Conservation (phyloP, 2,329 filamentous ascomycete species). For the Penicillium thymicola region DNA sequence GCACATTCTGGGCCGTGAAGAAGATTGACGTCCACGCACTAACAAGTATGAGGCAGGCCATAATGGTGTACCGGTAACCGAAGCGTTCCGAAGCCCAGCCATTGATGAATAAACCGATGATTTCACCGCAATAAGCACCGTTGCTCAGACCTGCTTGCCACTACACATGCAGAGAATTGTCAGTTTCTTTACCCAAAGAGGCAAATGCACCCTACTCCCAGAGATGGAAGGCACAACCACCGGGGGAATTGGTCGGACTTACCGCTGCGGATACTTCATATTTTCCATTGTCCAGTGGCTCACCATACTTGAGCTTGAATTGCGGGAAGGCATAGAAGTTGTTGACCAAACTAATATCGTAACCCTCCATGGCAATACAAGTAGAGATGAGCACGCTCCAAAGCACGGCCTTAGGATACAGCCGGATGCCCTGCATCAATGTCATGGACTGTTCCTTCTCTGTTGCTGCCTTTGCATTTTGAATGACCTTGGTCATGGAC, state of each 20-base stretch:
- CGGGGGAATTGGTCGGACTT: conserved; percentile 13
- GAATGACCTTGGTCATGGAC: conserved; percentile 34
- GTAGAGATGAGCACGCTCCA: conserved; percentile 88
- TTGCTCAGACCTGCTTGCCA: conserved; percentile 49
- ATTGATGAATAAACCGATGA: conserved; percentile 52
- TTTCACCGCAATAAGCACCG: conserved; percentile 45
- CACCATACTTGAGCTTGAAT: conserved; percentile 44
- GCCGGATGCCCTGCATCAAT: conserved; percentile 69
- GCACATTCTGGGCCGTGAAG: conserved; percentile 50
- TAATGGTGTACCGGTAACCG: conserved; percentile 52
- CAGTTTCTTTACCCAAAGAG: conserved; percentile 5
- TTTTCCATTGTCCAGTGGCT: conserved; percentile 28
- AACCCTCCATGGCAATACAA: conserved; percentile 88
- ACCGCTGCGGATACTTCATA: conserved; percentile 42
- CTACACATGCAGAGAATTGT: conserved; percentile 22
- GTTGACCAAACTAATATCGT: conserved; percentile 76
- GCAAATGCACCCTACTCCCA: not conserved
- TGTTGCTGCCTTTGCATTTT: conserved; percentile 43
- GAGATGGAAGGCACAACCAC: not conserved
- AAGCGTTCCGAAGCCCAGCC: conserved; percentile 51
- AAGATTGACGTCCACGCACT: conserved; percentile 50
- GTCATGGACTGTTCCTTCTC: conserved; percentile 62
- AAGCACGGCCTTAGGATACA: conserved; percentile 81
- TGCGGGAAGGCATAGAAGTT: conserved; percentile 63
- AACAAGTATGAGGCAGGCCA: conserved; percentile 46